Evolutionary conservation across 345 rosid species (phyloP).

Genomic region (Nephelium lappaceum): DNA sequence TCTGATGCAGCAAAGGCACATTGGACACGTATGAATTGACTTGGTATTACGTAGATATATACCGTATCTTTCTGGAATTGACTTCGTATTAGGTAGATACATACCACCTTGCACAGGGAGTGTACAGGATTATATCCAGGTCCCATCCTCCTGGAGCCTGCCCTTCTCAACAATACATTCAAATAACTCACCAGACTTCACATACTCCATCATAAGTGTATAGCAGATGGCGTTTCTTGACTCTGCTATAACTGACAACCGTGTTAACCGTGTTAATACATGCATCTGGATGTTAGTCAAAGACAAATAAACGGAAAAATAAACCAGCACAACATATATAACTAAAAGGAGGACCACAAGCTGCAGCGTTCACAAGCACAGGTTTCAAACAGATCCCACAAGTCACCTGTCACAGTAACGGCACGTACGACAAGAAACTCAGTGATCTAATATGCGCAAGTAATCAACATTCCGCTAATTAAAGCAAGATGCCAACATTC

Average conservation of each 20-base stretch:
- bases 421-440: slow-evolving; percentile 12
- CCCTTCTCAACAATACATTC: slow-evolving; percentile 92
- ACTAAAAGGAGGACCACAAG: slow-evolving; percentile 87
- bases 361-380: slow-evolving; percentile 50
- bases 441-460: slow-evolving; percentile 1
- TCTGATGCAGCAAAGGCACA: too few relatives aligned
- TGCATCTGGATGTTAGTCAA: neutral
- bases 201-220: slow-evolving; percentile 90
- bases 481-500: neutral
- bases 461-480: neutral
- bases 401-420: slow-evolving; percentile 46
- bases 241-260: slow-evolving; percentile 38
- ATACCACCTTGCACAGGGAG: too few relatives aligned
- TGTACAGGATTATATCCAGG: slow-evolving; percentile 12
- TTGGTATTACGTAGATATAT: too few relatives aligned
- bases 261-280: neutral
- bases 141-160: slow-evolving; percentile 91
- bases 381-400: slow-evolving; percentile 80
- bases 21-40: too few relatives aligned
- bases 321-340: slow-evolving; percentile 30
- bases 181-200: slow-evolving; percentile 90
- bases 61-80: too few relatives aligned
- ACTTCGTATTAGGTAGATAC: too few relatives aligned
- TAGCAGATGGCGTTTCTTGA: slow-evolving; percentile 70
- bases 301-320: neutral